Conservation (phyloP, 2,329 filamentous ascomycete species). For the Chaetomium sp. region DNA sequence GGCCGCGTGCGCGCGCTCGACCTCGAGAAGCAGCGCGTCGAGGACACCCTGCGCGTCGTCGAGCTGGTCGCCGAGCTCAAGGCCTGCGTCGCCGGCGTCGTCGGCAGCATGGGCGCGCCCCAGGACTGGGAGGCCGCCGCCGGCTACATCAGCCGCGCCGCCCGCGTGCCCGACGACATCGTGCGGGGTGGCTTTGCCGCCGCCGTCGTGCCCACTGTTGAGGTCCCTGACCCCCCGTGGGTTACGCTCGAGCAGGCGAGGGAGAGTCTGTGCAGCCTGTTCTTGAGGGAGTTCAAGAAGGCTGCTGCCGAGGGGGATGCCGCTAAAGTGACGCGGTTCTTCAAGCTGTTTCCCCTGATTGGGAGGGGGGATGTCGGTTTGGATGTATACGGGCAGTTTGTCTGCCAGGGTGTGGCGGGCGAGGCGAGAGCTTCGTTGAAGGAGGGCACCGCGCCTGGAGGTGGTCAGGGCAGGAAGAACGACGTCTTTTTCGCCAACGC, state of each 20-base stretch:
- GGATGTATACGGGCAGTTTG: constrained; percentile 93
- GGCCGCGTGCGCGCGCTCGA: constrained; percentile 85
- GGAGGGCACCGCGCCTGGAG: constrained; percentile 59
- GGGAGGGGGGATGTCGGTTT: constrained; percentile 84
- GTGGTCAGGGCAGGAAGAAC: constrained; percentile 60
- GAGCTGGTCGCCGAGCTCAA: constrained; percentile 97
- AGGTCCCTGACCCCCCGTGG: constrained; percentile 88
- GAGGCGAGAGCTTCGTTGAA: constrained; percentile 80
- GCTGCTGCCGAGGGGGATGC: constrained; percentile 86
- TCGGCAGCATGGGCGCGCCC: constrained; percentile 94
- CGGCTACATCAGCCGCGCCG: constrained; percentile 81
- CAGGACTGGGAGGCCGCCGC: constrained; percentile 99
- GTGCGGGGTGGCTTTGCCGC: constrained; percentile 84
- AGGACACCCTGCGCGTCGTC: constrained; percentile 86
- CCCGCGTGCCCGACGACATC: constrained; percentile 77
- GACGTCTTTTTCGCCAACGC: constrained; percentile 90
- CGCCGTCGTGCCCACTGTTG: constrained; percentile 89
- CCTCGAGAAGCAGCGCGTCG: constrained; percentile 86
- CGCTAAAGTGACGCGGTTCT: constrained; percentile 89
- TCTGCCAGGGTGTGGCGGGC: constrained; percentile 90
- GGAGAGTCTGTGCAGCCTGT: constrained; percentile 86
- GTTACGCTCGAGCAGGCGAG: constrained; percentile 84
- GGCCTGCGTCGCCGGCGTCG: constrained; percentile 90
- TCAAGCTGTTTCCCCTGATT: constrained; percentile 96
- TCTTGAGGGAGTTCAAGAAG: constrained; percentile 92